Evolutionary conservation across 2,329 filamentous ascomycete species (phyloP), one percentile per base, ranked within the genome.

Genomic region (Fusarium succisae): DNA sequence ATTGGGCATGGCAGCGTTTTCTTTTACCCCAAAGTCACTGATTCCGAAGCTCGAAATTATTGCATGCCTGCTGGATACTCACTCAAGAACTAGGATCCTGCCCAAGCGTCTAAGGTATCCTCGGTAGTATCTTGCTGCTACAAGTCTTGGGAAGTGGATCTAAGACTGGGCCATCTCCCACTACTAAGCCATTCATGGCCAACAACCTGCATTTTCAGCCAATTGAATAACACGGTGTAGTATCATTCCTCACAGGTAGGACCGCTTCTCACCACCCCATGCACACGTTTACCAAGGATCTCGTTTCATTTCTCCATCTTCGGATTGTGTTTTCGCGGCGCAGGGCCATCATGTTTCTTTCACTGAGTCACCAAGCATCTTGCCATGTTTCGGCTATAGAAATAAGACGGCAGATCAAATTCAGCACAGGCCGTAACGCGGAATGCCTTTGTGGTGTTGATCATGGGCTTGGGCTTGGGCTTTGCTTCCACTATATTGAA

Each of bases 1-100:
- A 80, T 98, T 95, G 3, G 95, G 93, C 56, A 98, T 88, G 0
- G 97, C 94, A 47, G 94, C 93, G 1, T 18, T 9, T 28, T 22
- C 0, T 6, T 47, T 5, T 47, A 15, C 8, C 26, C 82, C 60
- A 84, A 86, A 78, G 89, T 90, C 11, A 92, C 89, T 26, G 87
- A 90, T 69, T 84, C 83, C 11, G 90, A 92, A 80, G 89, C 89
- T 38, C 86, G 84, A 78, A 85, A 83, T 80, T 91, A 94, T 78
- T 89, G 90, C 66, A 98, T 98, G 63, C 95, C 96, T 4, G 83
- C 91, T 3, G 95, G 96, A 70, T 98, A 96, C 86, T 97, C 94
- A 24, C 91, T 96, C 81, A 98, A 98, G 88, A 97, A 98, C 86
- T 98, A 1, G 5, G 96, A 99, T 81, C 95, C 95, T 2, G 91